Evolutionary conservation across 1,284 basidiomycete genomes (phyloP).

Genomic region (Melampsora americana): DNA sequence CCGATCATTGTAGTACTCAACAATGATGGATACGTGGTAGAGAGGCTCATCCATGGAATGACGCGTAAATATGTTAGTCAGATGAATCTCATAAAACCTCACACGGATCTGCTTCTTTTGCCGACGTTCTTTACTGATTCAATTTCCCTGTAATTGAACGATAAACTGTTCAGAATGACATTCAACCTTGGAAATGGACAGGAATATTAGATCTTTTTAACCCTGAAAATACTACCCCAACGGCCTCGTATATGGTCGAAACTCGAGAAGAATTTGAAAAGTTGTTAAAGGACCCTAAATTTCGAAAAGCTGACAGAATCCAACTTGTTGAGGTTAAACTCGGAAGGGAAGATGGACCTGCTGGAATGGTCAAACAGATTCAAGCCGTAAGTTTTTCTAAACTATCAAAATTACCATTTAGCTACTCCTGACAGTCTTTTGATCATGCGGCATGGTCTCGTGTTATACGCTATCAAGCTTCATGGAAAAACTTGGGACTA

Average conservation of each 20-base stretch:
- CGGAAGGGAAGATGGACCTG: conserved; percentile 69
- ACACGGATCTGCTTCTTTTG: too few species aligned
- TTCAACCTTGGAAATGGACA: conserved; percentile 48
- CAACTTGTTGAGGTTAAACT: conserved; percentile 77
- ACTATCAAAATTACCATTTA: too few species aligned
- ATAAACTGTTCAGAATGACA: conserved; percentile 51
- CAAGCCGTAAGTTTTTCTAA: conserved; percentile 49
- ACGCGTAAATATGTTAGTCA: conserved; percentile 1
- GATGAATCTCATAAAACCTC: conserved; percentile 21
- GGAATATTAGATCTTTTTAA: conserved; percentile 50
- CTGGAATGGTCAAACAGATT: conserved; percentile 61
- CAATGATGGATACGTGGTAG: conserved; percentile 85
- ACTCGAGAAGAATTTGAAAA: conserved; percentile 65
- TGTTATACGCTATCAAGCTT: too few species aligned
- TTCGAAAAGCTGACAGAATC: conserved; percentile 64
- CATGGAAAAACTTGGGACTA: not conserved
- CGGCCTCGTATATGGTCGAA: conserved; percentile 60
- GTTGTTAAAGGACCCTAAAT: conserved; percentile 63
- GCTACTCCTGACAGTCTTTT: not conserved
- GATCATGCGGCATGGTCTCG: not conserved
- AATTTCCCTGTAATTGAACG: too few species aligned
- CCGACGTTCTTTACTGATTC: too few species aligned
- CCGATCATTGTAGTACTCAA: conserved; percentile 82
- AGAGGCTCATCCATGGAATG: conserved; percentile 57
- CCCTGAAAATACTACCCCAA: conserved; percentile 58